phyloP scores from a whole-genome alignment of 768 basidiomycete species.

The Pleurotus tuber-regium region DNA sequence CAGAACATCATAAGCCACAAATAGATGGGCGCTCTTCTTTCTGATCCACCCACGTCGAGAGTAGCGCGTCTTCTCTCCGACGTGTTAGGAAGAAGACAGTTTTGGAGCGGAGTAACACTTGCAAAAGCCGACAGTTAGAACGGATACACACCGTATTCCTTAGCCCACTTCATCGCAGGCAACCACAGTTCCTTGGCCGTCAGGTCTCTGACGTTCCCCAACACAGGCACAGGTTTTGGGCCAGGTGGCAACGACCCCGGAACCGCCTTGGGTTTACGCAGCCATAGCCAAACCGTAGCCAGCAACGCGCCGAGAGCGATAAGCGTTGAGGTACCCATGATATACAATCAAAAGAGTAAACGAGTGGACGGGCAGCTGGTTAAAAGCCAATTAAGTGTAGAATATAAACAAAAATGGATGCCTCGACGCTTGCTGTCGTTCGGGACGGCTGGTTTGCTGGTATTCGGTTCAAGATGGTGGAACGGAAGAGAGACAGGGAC shows the following conservation, averaged over 20 bases:
- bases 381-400: slow-evolving; percentile 2
- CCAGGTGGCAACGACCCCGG: slow-evolving; percentile 57
- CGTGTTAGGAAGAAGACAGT: not conserved
- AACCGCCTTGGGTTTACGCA: slow-evolving; percentile 41
- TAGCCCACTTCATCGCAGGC: slow-evolving; percentile 57
- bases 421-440: not conserved
- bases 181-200: slow-evolving; percentile 65
- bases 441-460: not conserved
- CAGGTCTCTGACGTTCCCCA: slow-evolving; percentile 66
- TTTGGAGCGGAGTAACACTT: not conserved
- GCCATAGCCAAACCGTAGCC: slow-evolving; percentile 36
- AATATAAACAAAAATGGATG: not conserved
- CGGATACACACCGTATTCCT: slow-evolving; percentile 51
- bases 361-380: not conserved
- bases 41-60: no score
- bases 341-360: not conserved
- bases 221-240: slow-evolving; percentile 59
- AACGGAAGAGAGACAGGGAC: not conserved
- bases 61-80: not conserved
- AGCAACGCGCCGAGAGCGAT: slow-evolving; percentile 35
- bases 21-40: not conserved
- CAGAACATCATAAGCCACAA: slow-evolving; percentile 10
- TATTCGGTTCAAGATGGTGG: slow-evolving; percentile 1
- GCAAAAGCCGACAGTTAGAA: not conserved
- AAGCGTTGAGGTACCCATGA: slow-evolving; percentile 23